Base-by-base conservation (phyloP, 2,329 filamentous ascomycete species). In the Apiospora arundinis region DNA sequence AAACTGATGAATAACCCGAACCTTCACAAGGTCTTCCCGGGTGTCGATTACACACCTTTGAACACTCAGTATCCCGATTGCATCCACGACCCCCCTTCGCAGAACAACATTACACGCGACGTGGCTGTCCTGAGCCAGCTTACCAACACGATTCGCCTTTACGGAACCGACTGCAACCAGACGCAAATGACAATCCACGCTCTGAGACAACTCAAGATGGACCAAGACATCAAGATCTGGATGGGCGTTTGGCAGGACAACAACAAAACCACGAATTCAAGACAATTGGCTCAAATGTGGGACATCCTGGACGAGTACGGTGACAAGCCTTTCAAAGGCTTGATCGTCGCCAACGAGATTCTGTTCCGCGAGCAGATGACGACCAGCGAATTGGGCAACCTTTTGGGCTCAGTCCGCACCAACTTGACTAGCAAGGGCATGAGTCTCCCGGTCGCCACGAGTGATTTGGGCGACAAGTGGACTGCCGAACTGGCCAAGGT, bases 161-260 rank as follows among this genome's bases (percentile, higher is more conserved):
- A 98, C 80, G 95, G 95, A 68, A 98, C 94, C 16, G 95, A 98
- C 83, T 98, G 95, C 87, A 98, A 98, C 82, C 95, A 98, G 82
- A 98, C 95, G 0, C 90, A 97, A 81, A 96, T 98, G 93, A 90
- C 97, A 0, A 85, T 98, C 11, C 92, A 96, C 77, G 92, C 95
- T 25, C 92, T 98, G 76, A 86, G 93, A 71, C 88, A 88, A 68
- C 87, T 98, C 16, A 86, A 92, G 69, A 84, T 98, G 76, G 87
- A 92, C 70, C 86, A 89, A 71, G 85, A 85, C 1, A 90, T 97
- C 85, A 97, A 97, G 81, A 86, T 98, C 73, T 98, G 95, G 95
- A 85, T 98, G 63, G 95, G 95, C 21, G 95, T 98, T 4, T 98
- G 95, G 94, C 92, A 97, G 73, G 95, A 96, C 79, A 87, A 85